Evolutionary conservation across 1,139 yeast genomes (phyloP), one percentile per base, ranked within the genome.

Genomic region (Protomyces arabidopsidicola): DNA sequence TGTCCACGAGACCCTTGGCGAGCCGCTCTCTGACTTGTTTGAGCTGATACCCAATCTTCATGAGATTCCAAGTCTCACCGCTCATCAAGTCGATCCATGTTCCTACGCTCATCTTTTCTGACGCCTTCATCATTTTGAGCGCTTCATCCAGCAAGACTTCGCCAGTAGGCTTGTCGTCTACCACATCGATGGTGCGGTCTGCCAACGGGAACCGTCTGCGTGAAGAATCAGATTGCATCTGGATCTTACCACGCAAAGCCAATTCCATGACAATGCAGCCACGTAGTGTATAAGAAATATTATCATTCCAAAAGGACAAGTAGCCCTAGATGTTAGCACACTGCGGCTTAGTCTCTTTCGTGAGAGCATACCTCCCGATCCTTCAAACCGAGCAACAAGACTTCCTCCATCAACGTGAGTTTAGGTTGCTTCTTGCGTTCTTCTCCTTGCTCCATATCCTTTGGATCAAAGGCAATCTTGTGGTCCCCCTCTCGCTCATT

Each of bases 21-120:
- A 93, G 81, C 71, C 99, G 82, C 76, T 93, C 99, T 72, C 98
- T 84, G 3, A 95, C 99, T 76, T 93, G 98, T 74, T 93, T 93
- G 74, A 93, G 82, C 76, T 93, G 99, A 76, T 91, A 93, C 72
- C 87, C 88, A 71, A 93, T 90, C 74, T 95, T 95, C 83, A 91
- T 83, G 70, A 93, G 79, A 75, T 93, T 93, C 99, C 99, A 93
- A 2, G 98, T 95, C 75, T 93, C 99, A 55, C 95, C 99, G 68
- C 91, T 84, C 69, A 93, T 82, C 67, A 91, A 82, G 75, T 95
- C 98, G 69, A 95, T 89, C 99, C 99, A 95, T 69, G 87, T 86
- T 55, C 88, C 83, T 53, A 93, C 95, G 45, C 91, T 83, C 72
- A 90, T 81, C 71, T 88, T 86, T 68, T 87, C 93, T 73, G 90